phyloP scores from a whole-genome alignment of 306 rosid species.

The peach (Prunus persica) region Prunus_persica_NCBIv2 NC_034013.1:12358001-12358500 shows the following conservation, averaged over 20 bases:
- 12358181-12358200: slow-evolving; percentile 89
- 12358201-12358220: slow-evolving; percentile 97
- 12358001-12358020: slow-evolving; percentile 74
- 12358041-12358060: not conserved
- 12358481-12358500: slow-evolving; percentile 19
- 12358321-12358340: slow-evolving; percentile 99
- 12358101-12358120: not conserved
- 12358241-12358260: slow-evolving; percentile 10
- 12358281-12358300: slow-evolving; percentile 16
- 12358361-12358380: slow-evolving; percentile 95
- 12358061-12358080: not conserved
- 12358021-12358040: not conserved
- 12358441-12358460: not conserved
- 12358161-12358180: slow-evolving; percentile 80
- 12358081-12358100: not conserved
- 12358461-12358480: not conserved
- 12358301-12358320: slow-evolving; percentile 64
- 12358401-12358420: not conserved
- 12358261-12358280: slow-evolving; percentile 17
- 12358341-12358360: slow-evolving; percentile 99
- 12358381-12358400: not conserved
- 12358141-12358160: not conserved
- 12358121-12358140: slow-evolving; percentile 7
- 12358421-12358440: not conserved
- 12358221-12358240: slow-evolving; percentile 20